phyloP scores from a whole-genome alignment of 257 asterid genomes.

The Perilla frutescens region DNA sequence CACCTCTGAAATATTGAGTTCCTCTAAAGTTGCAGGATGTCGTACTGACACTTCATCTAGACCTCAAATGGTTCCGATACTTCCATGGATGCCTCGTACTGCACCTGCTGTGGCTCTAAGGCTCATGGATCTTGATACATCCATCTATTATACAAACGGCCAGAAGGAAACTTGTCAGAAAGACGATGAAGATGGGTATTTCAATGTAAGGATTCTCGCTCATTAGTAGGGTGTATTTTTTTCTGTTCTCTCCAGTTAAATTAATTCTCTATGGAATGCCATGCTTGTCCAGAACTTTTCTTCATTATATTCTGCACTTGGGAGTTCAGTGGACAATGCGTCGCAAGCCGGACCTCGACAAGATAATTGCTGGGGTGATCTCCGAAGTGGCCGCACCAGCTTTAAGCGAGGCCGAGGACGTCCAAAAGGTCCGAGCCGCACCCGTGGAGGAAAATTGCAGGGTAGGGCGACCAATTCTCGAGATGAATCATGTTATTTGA shows the following conservation, averaged over 20 bases:
- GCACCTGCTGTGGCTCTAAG: constrained; percentile 77
- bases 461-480: constrained; percentile 38
- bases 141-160: constrained; percentile 57
- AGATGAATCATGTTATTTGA: constrained; percentile 37
- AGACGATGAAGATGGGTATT: constrained; percentile 42
- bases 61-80: constrained; percentile 48
- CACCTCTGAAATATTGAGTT: constrained; percentile 56
- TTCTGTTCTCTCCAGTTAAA: neutral
- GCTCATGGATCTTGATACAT: constrained; percentile 76
- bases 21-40: constrained; percentile 31
- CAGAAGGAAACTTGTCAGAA: constrained; percentile 54
- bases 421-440: constrained; percentile 50
- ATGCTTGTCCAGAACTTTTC: constrained; percentile 50
- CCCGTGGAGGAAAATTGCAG: constrained; percentile 55
- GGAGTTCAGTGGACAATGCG: constrained; percentile 37
- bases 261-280: constrained; percentile 2
- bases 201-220: constrained; percentile 50
- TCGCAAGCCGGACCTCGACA: constrained; percentile 42
- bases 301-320: constrained; percentile 38
- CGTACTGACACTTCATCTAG: constrained; percentile 36
- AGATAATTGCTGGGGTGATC: constrained; percentile 44
- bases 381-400: constrained; percentile 35
- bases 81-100: constrained; percentile 89
- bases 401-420: constrained; percentile 63
- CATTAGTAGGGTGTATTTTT: neutral